Percentiles rank a stretch among this genome's conserved stretches.
phyloP scores from a whole-genome alignment of 2,329 filamentous ascomycete genomes.

The Mariannaea sp. region DNA sequence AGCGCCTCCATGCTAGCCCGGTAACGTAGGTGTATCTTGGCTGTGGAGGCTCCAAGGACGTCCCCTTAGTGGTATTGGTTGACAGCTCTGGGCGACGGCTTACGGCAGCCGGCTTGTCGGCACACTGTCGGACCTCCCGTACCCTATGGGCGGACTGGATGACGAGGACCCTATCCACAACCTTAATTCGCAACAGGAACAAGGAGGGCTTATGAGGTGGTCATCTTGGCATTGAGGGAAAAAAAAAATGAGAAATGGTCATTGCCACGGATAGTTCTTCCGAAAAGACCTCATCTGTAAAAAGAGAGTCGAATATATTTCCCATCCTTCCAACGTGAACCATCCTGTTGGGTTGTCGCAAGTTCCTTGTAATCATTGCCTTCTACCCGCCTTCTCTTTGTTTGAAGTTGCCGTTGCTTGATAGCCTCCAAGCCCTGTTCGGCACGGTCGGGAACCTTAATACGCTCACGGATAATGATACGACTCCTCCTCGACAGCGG shows the following conservation, averaged over 20 bases:
- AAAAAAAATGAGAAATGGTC: not conserved
- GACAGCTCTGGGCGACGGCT: not conserved
- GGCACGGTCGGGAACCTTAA: not conserved
- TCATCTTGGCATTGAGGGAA: not conserved
- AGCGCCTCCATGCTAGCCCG: not conserved
- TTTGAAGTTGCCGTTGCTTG: no score
- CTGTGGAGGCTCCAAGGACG: conserved; percentile 2
- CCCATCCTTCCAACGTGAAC: no score
- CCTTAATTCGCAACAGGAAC: not conserved
- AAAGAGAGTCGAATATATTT: no score
- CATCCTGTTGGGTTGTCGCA: no score
- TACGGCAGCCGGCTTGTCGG: not conserved
- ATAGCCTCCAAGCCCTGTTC: not conserved
- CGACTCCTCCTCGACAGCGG: not conserved
- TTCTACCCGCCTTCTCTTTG: no score
- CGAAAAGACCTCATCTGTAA: no score
- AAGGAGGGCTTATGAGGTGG: not conserved
- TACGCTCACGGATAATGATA: not conserved
- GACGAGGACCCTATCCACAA: not conserved
- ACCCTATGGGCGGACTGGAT: not conserved
- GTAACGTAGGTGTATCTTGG: not conserved
- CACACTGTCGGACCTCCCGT: not conserved
- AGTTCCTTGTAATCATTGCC: no score
- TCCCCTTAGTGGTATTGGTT: not conserved
- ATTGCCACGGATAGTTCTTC: no score